Conservation (phyloP, 1,139 yeast genomes). For the Taphrina deformans region DNA sequence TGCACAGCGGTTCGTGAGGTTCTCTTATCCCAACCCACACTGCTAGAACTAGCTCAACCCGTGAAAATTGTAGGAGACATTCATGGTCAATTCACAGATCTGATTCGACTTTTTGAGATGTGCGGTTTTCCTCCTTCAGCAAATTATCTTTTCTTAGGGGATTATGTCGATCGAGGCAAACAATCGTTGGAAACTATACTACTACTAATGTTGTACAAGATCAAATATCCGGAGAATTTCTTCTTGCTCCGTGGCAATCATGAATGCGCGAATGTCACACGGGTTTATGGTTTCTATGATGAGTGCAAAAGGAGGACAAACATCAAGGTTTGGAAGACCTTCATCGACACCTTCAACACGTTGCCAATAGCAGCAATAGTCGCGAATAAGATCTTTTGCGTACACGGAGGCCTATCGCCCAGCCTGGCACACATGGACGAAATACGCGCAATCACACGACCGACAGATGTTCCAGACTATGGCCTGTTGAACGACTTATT, state of each 20-base stretch:
- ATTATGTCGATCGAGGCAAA: constrained; percentile 95
- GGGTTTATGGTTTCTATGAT: constrained; percentile 91
- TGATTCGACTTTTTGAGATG: constrained; percentile 84
- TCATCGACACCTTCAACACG: constrained; percentile 91
- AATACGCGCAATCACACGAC: constrained; percentile 84
- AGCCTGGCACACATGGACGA: constrained; percentile 88
- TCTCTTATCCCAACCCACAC: constrained; percentile 81
- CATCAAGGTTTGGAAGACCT: constrained; percentile 89
- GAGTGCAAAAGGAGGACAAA: constrained; percentile 93
- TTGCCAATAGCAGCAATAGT: constrained; percentile 94
- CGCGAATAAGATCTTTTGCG: constrained; percentile 94
- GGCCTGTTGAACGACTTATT: constrained; percentile 86
- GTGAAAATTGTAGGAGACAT: constrained; percentile 97
- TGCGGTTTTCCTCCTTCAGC: constrained; percentile 98
- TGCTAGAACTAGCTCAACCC: constrained; percentile 87
- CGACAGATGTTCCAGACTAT: constrained; percentile 96
- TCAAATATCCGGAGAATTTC: constrained; percentile 94
- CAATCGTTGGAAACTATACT: constrained; percentile 89
- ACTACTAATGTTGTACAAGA: constrained; percentile 81
- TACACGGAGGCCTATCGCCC: constrained; percentile 95
- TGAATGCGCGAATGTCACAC: constrained; percentile 92
- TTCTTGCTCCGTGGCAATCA: constrained; percentile 91
- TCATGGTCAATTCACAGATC: constrained; percentile 93
- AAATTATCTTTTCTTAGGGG: constrained; percentile 88
- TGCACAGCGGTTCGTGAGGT: constrained; percentile 88